Evolutionary conservation across 306 rosid genomes (phyloP).

Genomic region (Cicer yamashitae): DNA sequence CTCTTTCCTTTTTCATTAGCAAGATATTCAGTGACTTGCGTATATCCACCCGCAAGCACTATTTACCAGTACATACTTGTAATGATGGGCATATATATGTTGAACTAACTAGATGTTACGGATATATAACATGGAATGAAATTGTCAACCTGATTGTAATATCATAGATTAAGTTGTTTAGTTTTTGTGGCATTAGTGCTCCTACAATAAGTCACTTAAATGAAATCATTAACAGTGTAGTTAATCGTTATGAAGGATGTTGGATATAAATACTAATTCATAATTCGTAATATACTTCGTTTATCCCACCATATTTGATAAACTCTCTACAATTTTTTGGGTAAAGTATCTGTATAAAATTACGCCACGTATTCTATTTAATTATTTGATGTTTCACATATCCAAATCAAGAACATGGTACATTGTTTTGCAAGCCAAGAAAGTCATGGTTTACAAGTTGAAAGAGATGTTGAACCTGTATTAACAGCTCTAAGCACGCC

Average conservation of each 20-base stretch:
- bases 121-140: constrained; percentile 14
- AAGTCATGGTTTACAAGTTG: constrained; percentile 19
- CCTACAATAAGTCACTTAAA: not conserved
- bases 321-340: not conserved
- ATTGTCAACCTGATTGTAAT: constrained; percentile 1
- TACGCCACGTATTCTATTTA: not conserved
- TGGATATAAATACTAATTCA: not conserved
- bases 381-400: constrained; percentile 20
- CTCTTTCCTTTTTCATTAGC: constrained; percentile 3
- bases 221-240: constrained; percentile 18
- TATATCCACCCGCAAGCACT: not conserved
- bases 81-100: constrained; percentile 21
- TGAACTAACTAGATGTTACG: constrained; percentile 18
- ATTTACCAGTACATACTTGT: constrained; percentile 6
- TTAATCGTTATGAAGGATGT: not conserved
- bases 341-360: constrained; percentile 13
- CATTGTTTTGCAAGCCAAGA: not conserved
- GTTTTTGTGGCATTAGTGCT: not conserved
- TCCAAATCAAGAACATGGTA: constrained; percentile 3
- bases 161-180: not conserved
- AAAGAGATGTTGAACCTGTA: constrained; percentile 67
- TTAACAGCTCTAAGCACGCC: constrained; percentile 79
- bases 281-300: constrained; percentile 6
- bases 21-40: not conserved
- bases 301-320: constrained; percentile 12